A percentile compares a stretch with the other conserved stretches of the same genome.
Evolutionary conservation across 1,139 yeast genomes (phyloP).

Genomic region (Yamadazyma oceani): DNA sequence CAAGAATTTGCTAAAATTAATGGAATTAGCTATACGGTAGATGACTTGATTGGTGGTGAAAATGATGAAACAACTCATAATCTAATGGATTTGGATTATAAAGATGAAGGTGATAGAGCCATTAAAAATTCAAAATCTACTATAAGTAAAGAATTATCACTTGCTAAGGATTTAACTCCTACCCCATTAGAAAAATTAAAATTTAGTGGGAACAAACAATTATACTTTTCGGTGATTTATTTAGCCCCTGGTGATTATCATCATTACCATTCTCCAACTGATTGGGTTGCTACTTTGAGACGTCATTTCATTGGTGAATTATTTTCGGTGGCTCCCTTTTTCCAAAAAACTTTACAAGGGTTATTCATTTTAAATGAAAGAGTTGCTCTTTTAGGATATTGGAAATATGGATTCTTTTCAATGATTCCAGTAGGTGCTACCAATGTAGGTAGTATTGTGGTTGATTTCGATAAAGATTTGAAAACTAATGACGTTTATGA

Average conservation of each 20-base stretch:
- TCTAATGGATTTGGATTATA: conserved; percentile 46
- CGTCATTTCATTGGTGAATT: conserved; percentile 96
- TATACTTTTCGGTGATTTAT: conserved; percentile 89
- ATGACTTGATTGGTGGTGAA: conserved; percentile 62
- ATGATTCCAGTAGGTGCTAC: conserved; percentile 99
- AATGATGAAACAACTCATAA: conserved; percentile 30
- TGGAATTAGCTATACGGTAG: conserved; percentile 72
- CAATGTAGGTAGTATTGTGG: conserved; percentile 91
- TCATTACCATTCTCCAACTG: conserved; percentile 92
- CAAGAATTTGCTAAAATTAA: conserved; percentile 77
- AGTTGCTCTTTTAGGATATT: conserved; percentile 90
- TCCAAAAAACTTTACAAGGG: conserved; percentile 83
- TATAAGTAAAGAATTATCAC: conserved; percentile 39
- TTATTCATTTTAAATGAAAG: conserved; percentile 91
- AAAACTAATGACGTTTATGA: conserved; percentile 77
- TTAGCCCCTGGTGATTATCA: conserved; percentile 99
- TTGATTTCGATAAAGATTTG: conserved; percentile 89
- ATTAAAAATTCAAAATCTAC: conserved; percentile 34
- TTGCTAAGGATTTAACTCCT: conserved; percentile 45
- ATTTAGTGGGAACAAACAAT: conserved; percentile 48
- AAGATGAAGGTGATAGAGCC: conserved; percentile 61
- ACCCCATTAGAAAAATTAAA: conserved; percentile 30
- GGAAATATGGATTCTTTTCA: conserved; percentile 96
- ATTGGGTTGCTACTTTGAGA: conserved; percentile 93
- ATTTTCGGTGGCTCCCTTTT: conserved; percentile 95